Percentiles rank a stretch among this genome's conserved stretches.
Conservation (phyloP, 306 rosid species). For the Castanea crenata region DNA sequence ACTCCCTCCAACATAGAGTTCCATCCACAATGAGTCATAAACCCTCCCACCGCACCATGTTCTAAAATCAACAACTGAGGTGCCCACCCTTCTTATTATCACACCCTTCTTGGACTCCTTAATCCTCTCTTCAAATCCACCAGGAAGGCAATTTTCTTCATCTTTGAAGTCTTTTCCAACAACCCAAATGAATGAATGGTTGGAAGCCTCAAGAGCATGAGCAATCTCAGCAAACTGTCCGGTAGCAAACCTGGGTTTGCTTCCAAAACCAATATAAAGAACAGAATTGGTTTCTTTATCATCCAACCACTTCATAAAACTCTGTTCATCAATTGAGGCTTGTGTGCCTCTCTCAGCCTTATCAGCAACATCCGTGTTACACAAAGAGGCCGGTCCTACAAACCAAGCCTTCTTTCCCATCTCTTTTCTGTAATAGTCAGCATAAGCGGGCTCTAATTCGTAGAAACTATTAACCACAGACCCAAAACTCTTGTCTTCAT, state of each 20-base stretch:
- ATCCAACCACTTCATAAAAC: constrained; percentile 52
- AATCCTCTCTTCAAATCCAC: constrained; percentile 51
- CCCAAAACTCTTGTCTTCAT: constrained; percentile 46
- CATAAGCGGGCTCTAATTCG: constrained; percentile 50
- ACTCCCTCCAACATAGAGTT: background rate
- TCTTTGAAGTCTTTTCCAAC: constrained; percentile 36
- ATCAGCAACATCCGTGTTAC: constrained; percentile 35
- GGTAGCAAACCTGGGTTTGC: constrained; percentile 32
- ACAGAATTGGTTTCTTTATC: constrained; percentile 53
- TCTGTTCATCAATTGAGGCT: constrained; percentile 16
- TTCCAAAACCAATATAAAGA: constrained; percentile 59
- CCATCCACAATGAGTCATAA: background rate
- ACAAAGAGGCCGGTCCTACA: constrained; percentile 59
- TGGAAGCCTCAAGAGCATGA: constrained; percentile 50
- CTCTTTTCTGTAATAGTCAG: constrained; percentile 25
- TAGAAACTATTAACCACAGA: constrained; percentile 54
- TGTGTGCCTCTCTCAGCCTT: constrained; percentile 41
- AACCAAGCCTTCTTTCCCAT: constrained; percentile 45
- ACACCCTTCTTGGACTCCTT: constrained; percentile 13
- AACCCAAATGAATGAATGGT: constrained; percentile 62
- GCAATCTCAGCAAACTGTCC: constrained; percentile 58
- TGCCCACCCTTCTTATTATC: background rate
- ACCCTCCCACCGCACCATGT: background rate
- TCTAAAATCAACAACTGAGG: background rate
- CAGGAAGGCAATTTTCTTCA: constrained; percentile 15